Evolutionary conservation across 225 moss, liverwort and hornwort species (phyloP).

Genomic region (Neckera pumila): DNA sequence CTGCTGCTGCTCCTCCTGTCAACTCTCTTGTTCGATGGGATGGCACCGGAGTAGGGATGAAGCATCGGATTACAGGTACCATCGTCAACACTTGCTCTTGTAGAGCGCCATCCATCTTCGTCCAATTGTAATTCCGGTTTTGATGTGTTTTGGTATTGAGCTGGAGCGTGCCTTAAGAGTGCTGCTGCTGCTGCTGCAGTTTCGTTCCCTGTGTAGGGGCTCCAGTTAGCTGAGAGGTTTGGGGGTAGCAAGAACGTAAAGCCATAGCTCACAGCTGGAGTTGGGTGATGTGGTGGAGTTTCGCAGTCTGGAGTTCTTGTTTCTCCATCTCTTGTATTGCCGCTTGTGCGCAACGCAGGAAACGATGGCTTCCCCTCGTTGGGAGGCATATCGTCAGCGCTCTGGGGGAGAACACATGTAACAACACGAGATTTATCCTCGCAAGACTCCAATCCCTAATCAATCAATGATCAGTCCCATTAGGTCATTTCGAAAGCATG

Average conservation of each 20-base stretch:
- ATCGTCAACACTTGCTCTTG: neutral
- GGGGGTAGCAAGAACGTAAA: neutral
- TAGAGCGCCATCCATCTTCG: neutral
- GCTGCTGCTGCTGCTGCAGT: neutral
- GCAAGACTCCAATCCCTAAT: neutral
- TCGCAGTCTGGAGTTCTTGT: neutral
- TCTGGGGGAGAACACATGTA: neutral
- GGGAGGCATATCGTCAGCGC: constrained; percentile 23
- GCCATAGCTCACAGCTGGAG: constrained; percentile 8
- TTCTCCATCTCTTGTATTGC: neutral
- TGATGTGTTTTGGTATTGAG: neutral
- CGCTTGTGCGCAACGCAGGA: constrained; percentile 25
- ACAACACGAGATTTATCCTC: neutral
- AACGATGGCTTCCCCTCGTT: constrained; percentile 34
- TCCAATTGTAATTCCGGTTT: neutral
- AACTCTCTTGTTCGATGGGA: neutral
- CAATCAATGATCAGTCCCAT: neutral
- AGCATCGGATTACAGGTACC: neutral
- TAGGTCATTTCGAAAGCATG: neutral
- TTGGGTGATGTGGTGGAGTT: neutral
- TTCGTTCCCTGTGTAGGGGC: constrained; percentile 20
- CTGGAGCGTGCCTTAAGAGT: neutral
- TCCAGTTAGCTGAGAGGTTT: constrained; percentile 28
- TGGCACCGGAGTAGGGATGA: neutral
- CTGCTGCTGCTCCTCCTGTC: neutral